phyloP scores from a whole-genome alignment of 2,329 filamentous ascomycete species.

The Alternaria alternata region DNA sequence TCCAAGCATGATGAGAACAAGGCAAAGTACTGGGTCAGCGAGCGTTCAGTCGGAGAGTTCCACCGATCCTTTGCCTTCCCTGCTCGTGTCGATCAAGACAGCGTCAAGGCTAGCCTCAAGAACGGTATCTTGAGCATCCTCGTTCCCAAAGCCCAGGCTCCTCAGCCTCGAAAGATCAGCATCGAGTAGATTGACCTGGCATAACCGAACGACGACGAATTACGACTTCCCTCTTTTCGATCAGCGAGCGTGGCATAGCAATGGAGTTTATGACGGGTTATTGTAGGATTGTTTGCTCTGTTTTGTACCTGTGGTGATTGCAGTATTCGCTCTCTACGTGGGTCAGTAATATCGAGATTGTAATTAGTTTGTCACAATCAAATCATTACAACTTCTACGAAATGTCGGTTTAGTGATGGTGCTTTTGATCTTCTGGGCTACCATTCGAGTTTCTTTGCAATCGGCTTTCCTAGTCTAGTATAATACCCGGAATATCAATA shows the following conservation, averaged over 20 bases:
- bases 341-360: not conserved
- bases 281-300: not conserved
- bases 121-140: conserved; percentile 66
- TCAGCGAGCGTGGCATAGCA: conserved; percentile 1
- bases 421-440: not conserved
- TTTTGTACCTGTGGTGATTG: not conserved
- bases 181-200: conserved; percentile 57
- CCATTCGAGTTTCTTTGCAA: not conserved
- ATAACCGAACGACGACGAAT: not conserved
- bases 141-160: conserved; percentile 64
- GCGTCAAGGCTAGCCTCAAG: conserved; percentile 68
- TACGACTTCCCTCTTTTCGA: not conserved
- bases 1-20: conserved; percentile 56
- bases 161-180: conserved; percentile 61
- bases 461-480: not conserved
- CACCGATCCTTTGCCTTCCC: conserved; percentile 68
- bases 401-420: not conserved
- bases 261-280: not conserved
- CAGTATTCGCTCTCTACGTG: not conserved
- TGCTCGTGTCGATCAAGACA: conserved; percentile 64
- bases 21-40: conserved; percentile 73
- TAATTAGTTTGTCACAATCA: not conserved
- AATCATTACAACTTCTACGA: not conserved
- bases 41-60: conserved; percentile 68
- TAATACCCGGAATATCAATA: not conserved